Evolutionary conservation across 2,329 filamentous ascomycete genomes (phyloP).

Genomic region (Ophiostoma quercus): DNA sequence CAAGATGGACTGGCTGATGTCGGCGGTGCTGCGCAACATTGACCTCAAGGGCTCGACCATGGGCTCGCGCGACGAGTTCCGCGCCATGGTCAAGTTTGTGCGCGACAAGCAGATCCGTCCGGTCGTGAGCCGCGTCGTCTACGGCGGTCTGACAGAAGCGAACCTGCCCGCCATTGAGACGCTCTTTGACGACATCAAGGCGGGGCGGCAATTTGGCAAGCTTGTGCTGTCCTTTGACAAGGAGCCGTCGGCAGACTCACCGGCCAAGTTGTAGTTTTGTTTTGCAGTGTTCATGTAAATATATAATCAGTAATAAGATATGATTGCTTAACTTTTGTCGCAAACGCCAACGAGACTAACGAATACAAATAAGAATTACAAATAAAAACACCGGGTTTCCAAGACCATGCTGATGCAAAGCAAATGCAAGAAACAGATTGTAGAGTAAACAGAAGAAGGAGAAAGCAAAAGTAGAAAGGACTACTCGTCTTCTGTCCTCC

Average conservation of each 20-base stretch:
- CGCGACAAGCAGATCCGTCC: constrained; percentile 66
- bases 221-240: constrained; percentile 67
- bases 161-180: constrained; percentile 73
- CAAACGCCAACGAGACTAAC: not conserved
- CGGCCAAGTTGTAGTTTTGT: constrained; percentile 41
- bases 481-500: constrained; percentile 27
- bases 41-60: constrained; percentile 84
- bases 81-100: constrained; percentile 77
- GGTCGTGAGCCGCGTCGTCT: constrained; percentile 67
- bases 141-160: constrained; percentile 54
- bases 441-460: not conserved
- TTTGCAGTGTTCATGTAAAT: not conserved
- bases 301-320: not conserved
- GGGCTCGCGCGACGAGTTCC: constrained; percentile 84
- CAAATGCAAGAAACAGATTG: not conserved
- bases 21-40: constrained; percentile 77
- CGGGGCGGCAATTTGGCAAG: constrained; percentile 85
- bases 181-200: constrained; percentile 83
- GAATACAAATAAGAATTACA: not conserved
- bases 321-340: constrained; percentile 15
- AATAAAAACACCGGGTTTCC: constrained; percentile 10
- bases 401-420: constrained; percentile 15
- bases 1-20: constrained; percentile 82
- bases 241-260: constrained; percentile 23
- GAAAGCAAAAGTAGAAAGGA: not conserved